phyloP scores from a whole-genome alignment of 2,329 filamentous ascomycete genomes.

The Dryadomyces sulphureus region DNA sequence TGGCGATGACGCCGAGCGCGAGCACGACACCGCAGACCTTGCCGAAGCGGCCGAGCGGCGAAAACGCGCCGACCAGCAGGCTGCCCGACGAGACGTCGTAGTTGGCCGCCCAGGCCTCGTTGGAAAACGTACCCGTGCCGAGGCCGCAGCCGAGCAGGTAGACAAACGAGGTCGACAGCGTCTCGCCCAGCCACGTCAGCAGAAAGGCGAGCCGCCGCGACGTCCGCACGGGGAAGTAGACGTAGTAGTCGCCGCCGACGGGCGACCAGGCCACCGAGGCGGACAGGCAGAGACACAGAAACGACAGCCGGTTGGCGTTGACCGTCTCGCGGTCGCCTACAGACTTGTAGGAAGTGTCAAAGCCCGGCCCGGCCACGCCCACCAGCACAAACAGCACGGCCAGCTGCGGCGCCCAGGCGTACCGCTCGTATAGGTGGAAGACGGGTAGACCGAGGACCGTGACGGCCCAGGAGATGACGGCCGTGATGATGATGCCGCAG shows the following conservation, averaged over 20 bases:
- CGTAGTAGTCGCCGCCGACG: constrained; percentile 51
- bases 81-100: constrained; percentile 46
- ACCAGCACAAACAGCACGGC: constrained; percentile 46
- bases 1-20: constrained; percentile 49
- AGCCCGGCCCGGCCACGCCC: constrained; percentile 44
- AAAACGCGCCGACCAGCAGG: constrained; percentile 47
- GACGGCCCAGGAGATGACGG: constrained; percentile 46
- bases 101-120: constrained; percentile 39
- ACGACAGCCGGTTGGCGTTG: constrained; percentile 45
- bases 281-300: constrained; percentile 54
- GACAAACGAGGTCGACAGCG: constrained; percentile 42
- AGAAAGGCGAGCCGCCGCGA: constrained; percentile 27
- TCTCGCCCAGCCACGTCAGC: constrained; percentile 40
- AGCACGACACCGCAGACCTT: constrained; percentile 52
- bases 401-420: constrained; percentile 49
- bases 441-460: constrained; percentile 53
- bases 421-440: constrained; percentile 56
- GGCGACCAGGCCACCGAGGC: constrained; percentile 49
- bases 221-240: constrained; percentile 26
- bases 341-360: constrained; percentile 37
- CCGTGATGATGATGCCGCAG: constrained; percentile 52
- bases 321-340: constrained; percentile 35
- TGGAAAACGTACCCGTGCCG: constrained; percentile 36
- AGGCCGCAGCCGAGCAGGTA: constrained; percentile 48
- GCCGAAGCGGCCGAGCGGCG: constrained; percentile 44